Base-by-base conservation (phyloP, 768 basidiomycete genomes). In the Pleurotus cornucopiae region DNA sequence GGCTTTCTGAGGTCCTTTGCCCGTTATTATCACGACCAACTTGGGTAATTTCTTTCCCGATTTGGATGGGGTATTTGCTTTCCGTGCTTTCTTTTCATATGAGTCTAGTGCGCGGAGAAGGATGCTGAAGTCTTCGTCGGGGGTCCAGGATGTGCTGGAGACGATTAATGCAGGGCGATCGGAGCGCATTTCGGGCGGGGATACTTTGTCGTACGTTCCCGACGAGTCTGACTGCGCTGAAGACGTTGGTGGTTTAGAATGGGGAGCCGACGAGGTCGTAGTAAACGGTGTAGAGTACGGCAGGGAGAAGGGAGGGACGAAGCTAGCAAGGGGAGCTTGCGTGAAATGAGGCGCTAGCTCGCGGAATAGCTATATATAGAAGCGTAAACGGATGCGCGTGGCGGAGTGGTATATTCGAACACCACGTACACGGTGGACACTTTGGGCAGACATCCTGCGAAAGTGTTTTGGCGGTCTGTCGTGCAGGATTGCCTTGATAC, bases 61-160 rank as follows among this genome's bases (percentile, higher is more conserved):
- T 44, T 21, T 7, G n/a, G n/a, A 16, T 44, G 3, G 52, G 21
- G 14, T n/a, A 49, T 57, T 39, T 55, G 68, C 59, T 49, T 68
- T 65, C 20, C 64, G 61, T 14, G 85, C 88, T 20, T 76, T 81
- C 12, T 66, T 56, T 61, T 98, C 87, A 66, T 97, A 98, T 13
- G 71, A 41, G 12, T 72, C 67, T 39, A 99, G 73, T 2, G 94
- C 93, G 16, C 82, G 77, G 18, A 98, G 69, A 14, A 99, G 82
- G 51, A 97, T 81, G 6, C 80, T 73, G 61, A 99, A 98, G 67
- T 98, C 94, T 68, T 99, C 97, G 64, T 99, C 97, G 5, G 92
- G 84, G 1, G 97, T 98, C 96, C 96, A 98, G 13, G 91, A 94
- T 1, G 97, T 99, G 61, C 92, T 91, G 20, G 91, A 93, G 23